Conservation (phyloP, 2,329 filamentous ascomycete species). For the Shiraia bambusicola region DNA sequence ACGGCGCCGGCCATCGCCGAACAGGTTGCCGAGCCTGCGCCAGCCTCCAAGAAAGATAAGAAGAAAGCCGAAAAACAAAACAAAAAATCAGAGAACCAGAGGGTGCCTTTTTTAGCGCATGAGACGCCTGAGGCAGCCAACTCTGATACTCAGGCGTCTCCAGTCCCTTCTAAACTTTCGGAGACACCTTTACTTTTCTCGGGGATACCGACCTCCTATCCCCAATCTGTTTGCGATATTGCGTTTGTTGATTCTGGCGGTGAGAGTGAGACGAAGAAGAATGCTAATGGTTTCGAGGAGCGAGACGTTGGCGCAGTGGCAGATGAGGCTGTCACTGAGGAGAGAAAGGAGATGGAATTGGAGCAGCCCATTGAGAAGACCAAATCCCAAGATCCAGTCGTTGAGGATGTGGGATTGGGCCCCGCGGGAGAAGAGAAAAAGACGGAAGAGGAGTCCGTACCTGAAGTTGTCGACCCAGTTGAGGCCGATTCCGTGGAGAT, state of each 20-base stretch:
- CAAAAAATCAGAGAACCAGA: constrained; percentile 8
- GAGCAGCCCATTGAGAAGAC: constrained; percentile 1
- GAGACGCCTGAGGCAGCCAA: constrained; percentile 38
- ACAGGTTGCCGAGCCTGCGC: not conserved
- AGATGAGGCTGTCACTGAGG: constrained; percentile 2
- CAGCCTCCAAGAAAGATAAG: constrained; percentile 14
- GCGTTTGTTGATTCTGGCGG: constrained; percentile 25
- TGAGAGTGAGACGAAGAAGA: constrained; percentile 7
- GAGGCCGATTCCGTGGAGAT: too few relatives aligned
- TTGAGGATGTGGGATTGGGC: too few relatives aligned
- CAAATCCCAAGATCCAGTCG: not conserved
- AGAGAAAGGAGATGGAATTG: not conserved
- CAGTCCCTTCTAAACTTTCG: constrained; percentile 29
- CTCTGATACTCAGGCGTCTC: constrained; percentile 37
- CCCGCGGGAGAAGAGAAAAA: too few relatives aligned
- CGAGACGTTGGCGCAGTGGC: not conserved
- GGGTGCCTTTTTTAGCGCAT: constrained; percentile 35
- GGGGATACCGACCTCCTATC: constrained; percentile 34
- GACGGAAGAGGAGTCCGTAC: too few relatives aligned
- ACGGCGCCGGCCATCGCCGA: not conserved
- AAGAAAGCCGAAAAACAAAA: constrained; percentile 24
- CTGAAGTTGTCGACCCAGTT: too few relatives aligned
- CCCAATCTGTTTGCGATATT: constrained; percentile 23
- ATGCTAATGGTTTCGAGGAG: constrained; percentile 5
- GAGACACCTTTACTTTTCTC: constrained; percentile 32